Percentiles rank a stretch among this genome's conserved stretches.
Conservation (phyloP, 2,329 filamentous ascomycete species). For the Pochonia chlamydosporia region DNA sequence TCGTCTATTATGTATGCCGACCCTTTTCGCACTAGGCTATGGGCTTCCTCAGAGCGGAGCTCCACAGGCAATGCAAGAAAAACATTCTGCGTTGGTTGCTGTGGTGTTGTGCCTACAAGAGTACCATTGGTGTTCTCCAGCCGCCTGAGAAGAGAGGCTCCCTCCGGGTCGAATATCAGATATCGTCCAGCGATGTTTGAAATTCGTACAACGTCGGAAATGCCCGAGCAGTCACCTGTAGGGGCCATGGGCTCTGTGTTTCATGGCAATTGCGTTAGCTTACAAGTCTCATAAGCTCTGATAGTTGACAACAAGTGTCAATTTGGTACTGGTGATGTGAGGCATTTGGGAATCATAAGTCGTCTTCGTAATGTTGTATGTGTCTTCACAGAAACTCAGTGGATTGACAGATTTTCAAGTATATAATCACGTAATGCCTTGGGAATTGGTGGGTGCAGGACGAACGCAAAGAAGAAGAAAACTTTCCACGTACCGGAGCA, state of each 20-base stretch:
- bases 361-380: conserved; percentile 38
- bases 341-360: conserved; percentile 28
- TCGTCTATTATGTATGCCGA: conserved; percentile 80
- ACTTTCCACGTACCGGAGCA: no score
- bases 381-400: conserved; percentile 44
- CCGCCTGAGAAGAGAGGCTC: conserved; percentile 71
- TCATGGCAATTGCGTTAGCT: conserved; percentile 1
- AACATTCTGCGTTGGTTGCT: conserved; percentile 90
- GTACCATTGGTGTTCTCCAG: conserved; percentile 81
- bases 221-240: neutral
- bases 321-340: no score
- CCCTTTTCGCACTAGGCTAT: conserved; percentile 69
- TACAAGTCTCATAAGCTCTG: no score
- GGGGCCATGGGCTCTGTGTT: neutral
- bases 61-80: conserved; percentile 86
- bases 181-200: conserved; percentile 75
- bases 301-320: no score
- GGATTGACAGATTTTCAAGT: conserved; percentile 55
- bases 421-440: conserved; percentile 40
- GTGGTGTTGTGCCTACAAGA: conserved; percentile 80
- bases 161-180: conserved; percentile 82
- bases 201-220: conserved; percentile 60
- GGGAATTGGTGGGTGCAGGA: no score
- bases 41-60: conserved; percentile 85
- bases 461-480: neutral